Evolutionary conservation across 2,329 filamentous ascomycete genomes (phyloP).

Genomic region (Westerdykella ornata): DNA sequence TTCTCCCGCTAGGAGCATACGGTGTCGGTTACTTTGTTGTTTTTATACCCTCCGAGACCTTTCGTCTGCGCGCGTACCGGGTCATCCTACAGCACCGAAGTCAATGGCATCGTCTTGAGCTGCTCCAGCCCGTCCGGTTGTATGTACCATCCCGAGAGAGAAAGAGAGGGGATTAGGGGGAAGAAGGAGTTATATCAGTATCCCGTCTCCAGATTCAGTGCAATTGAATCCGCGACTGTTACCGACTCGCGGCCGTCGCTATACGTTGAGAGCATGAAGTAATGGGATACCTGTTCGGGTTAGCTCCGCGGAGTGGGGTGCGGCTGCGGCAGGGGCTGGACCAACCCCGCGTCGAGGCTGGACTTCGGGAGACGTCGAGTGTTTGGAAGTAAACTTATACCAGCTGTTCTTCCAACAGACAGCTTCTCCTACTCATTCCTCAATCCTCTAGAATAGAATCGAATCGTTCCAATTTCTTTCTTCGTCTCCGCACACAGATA

Average conservation of each 20-base stretch:
- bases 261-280: neutral
- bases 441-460: too few species aligned
- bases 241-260: too few species aligned
- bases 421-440: too few species aligned
- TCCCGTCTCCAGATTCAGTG: too few species aligned
- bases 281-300: neutral
- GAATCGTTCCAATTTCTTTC: too few species aligned
- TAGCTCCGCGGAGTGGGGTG: neutral
- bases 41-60: conserved; percentile 54
- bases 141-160: conserved; percentile 44
- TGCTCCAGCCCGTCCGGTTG: conserved; percentile 46
- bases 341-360: too few species aligned
- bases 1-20: conserved; percentile 49
- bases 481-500: too few species aligned
- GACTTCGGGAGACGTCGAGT: too few species aligned
- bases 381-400: too few species aligned
- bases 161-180: neutral
- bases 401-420: too few species aligned
- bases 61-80: conserved; percentile 45
- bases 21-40: conserved; percentile 53
- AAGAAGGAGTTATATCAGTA: too few species aligned
- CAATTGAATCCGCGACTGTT: too few species aligned
- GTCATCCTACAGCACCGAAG: conserved; percentile 55
- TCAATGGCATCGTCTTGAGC: conserved; percentile 50
- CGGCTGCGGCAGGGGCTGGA: neutral